Evolutionary conservation across 345 rosid genomes (phyloP), one percentile per base, ranked within the genome.

Genomic region (Raphanus sativus): DNA sequence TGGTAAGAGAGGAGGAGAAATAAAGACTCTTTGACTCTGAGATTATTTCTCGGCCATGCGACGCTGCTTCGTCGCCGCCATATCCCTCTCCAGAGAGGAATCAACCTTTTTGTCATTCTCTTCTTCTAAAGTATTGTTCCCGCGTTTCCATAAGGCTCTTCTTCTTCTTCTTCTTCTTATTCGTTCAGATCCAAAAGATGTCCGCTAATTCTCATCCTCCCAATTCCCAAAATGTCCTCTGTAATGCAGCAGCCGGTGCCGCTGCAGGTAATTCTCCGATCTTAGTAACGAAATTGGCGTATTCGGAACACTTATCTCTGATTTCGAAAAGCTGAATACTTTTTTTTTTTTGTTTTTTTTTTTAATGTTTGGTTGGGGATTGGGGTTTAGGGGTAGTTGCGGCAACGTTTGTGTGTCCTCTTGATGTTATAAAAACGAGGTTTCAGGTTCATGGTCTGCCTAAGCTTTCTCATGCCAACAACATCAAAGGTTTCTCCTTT

Each of bases 201-300:
- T 52, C 91, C 55, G 32, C 80, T 78, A 85, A 85, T 79, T 83
- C 92, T 75, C 91, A 87, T 75, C 80, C 33, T 81, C 85, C 82
- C 81, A 84, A 67, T 74, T 79, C 91, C 82, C 73, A 25, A 78
- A 85, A 76, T n/a, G 79, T 87, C 69, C 89, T 92, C 80, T 90
- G 93, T 84, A 91, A 93, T 74, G 98, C 95, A 6, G 95, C 86
- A 56, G 90, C 98, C 28, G 98, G 98, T 36, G 98, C 98, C 16
- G 89, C 97, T 10, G 98, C 98, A 5, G 95, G 97, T 91, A 76
- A 13, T 74, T 10, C 52, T 50, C 32, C 6, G 10, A 63, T 73
- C 32, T 13, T 13, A 4, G 15, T 63, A 5, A 9, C 42, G n/a
- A 25, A 50, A 8, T 38, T 7, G 12, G 21, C 33, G 12, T 28